Conservation (phyloP, 1,284 basidiomycete genomes). For the Neonothopanus nambi region DNA sequence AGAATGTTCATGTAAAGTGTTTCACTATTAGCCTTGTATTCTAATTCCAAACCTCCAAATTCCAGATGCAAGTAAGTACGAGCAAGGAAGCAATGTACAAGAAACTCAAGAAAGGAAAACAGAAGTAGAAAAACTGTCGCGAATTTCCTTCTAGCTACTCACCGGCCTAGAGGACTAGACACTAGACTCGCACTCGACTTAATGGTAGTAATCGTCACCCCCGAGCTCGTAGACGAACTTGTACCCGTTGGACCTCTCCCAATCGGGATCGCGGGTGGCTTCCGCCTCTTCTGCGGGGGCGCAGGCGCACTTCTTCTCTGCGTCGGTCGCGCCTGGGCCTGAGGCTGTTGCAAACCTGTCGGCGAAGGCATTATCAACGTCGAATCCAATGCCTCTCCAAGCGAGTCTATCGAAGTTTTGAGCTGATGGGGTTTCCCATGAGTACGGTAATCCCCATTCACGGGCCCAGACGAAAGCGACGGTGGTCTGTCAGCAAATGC, state of each 20-base stretch:
- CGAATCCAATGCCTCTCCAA: conserved; percentile 8
- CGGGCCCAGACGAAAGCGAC: background rate
- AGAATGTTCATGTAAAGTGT: too few species aligned
- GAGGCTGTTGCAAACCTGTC: conserved; percentile 1
- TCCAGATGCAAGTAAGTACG: too few species aligned
- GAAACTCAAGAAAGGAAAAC: too few species aligned
- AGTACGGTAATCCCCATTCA: conserved; percentile 9
- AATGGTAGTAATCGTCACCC: conserved; percentile 17
- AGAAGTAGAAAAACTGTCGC: too few species aligned
- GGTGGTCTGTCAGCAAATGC: conserved; percentile 5
- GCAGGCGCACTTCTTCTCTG: too few species aligned
- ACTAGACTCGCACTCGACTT: conserved; percentile 5
- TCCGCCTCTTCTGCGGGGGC: conserved; percentile 28
- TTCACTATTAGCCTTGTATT: too few species aligned
- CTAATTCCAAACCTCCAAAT: too few species aligned
- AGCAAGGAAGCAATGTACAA: too few species aligned
- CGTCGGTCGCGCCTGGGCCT: background rate
- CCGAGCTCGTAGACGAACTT: background rate
- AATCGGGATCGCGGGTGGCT: conserved; percentile 31
- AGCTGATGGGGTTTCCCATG: conserved; percentile 9
- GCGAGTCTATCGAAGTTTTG: conserved; percentile 2
- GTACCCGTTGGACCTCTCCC: background rate
- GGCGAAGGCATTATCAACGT: conserved; percentile 5
- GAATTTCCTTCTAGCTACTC: background rate
- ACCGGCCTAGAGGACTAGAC: conserved; percentile 2